Conservation (phyloP, 208 protist genomes). For the Paratrypanosoma confusum region DNA sequence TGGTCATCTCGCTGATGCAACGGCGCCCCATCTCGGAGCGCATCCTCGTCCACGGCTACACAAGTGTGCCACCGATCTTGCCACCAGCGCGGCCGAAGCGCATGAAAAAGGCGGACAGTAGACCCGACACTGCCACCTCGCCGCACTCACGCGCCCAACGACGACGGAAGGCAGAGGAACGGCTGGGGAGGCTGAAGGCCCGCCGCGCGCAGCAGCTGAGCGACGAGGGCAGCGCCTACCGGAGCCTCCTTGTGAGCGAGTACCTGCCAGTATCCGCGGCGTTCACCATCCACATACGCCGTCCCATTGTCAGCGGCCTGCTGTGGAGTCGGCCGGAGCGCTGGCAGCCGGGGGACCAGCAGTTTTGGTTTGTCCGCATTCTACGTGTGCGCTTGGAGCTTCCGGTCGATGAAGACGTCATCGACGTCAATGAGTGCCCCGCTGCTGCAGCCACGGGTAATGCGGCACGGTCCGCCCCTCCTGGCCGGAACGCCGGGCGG, state of each 20-base stretch:
- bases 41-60: too few species aligned
- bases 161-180: background rate
- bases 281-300: slow-evolving; percentile 4
- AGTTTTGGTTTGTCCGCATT: slow-evolving; percentile 6
- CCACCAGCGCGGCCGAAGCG: too few species aligned
- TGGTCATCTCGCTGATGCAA: too few species aligned
- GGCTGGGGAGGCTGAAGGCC: too few species aligned
- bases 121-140: background rate
- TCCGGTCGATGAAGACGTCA: background rate
- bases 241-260: slow-evolving; percentile 2
- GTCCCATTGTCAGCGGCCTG: slow-evolving; percentile 2
- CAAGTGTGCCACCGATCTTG: too few species aligned
- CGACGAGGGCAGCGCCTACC: too few species aligned
- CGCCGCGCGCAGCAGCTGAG: background rate
- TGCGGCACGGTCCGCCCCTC: too few species aligned
- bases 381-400: slow-evolving; percentile 1
- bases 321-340: slow-evolving; percentile 4
- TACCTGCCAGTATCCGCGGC: slow-evolving; percentile 5
- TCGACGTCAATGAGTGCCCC: too few species aligned
- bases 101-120: too few species aligned
- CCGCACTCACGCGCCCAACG: background rate
- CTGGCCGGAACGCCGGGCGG: too few species aligned
- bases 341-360: background rate
- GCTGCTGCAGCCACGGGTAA: too few species aligned
- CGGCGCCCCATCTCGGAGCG: too few species aligned